Percentiles rank a stretch among this genome's conserved stretches.
These are phyloP conservation scores for Penicillium longicatenatum DNA, from an alignment of 495 filamentous ascomycete species.

Conservation along the genomic window DNA sequence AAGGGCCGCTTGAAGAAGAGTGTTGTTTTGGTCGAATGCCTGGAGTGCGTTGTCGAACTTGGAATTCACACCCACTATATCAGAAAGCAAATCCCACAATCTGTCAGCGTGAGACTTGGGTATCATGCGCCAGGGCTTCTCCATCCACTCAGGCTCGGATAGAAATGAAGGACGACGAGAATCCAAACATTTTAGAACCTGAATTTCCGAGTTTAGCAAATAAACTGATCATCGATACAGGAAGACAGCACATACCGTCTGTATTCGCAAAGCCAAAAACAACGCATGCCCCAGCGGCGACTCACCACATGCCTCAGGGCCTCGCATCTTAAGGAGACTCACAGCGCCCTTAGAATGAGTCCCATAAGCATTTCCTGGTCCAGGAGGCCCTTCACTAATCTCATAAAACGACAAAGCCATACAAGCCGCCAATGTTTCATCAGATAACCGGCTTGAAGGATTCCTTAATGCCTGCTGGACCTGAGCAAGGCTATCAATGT, in stretches of 20 bases:
- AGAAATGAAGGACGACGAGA: neutral
- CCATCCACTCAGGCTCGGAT: constrained; percentile 1
- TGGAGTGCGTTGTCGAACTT: neutral
- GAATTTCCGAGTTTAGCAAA: neutral
- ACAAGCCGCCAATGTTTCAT: constrained; percentile 3
- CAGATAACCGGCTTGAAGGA: neutral
- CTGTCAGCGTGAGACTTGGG: neutral
- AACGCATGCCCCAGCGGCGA: constrained; percentile 1
- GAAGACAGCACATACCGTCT: neutral
- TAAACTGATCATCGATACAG: neutral
- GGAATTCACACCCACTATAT: neutral
- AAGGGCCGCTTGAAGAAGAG: neutral
- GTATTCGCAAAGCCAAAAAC: constrained; percentile 1
- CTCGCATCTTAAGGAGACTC: neutral
- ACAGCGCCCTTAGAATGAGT: neutral
- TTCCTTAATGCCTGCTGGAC: neutral
- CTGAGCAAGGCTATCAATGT: neutral
- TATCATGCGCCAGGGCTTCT: neutral
- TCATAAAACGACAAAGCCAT: constrained; percentile 1
- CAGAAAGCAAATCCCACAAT: neutral
- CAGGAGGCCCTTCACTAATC: neutral
- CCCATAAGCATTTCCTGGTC: neutral
- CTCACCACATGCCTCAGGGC: neutral
- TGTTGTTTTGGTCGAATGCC: neutral
- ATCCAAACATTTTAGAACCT: neutral